A percentile compares a stretch with the other conserved stretches of the same genome.
Evolutionary conservation across 495 filamentous ascomycete genomes (phyloP).

Genomic region (Tuber melanosporum): DNA sequence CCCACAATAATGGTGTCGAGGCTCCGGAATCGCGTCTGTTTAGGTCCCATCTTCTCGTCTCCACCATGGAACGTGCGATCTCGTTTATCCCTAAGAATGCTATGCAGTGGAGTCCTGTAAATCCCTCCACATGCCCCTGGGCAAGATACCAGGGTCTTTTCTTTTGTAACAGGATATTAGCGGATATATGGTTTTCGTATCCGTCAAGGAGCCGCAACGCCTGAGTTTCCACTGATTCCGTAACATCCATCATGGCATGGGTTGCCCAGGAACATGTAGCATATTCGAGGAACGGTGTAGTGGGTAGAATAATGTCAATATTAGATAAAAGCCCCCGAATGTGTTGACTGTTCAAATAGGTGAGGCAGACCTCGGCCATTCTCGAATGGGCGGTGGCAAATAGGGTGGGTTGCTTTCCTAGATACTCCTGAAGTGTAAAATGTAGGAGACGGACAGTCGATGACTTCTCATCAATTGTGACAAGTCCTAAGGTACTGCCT

Average conservation of each 20-base stretch:
- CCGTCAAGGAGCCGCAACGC: neutral
- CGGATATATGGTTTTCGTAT: neutral
- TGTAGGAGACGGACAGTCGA: neutral
- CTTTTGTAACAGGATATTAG: neutral
- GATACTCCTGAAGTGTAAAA: neutral
- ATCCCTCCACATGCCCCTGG: neutral
- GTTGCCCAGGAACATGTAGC: neutral
- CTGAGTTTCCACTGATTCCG: neutral
- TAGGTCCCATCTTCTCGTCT: neutral
- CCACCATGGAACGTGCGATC: neutral
- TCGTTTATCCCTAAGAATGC: neutral
- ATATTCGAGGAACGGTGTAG: neutral
- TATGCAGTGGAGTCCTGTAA: neutral
- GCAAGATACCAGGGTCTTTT: neutral
- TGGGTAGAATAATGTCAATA: neutral
- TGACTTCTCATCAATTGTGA: neutral
- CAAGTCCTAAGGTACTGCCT: neutral
- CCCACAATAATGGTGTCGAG: neutral
- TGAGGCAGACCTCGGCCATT: neutral
- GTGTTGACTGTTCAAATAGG: neutral
- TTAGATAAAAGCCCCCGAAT: neutral
- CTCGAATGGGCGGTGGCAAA: neutral
- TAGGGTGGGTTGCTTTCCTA: neutral
- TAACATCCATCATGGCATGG: neutral
- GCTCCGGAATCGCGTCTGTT: neutral